Evolutionary conservation across 1,284 basidiomycete species (phyloP), one percentile per base, ranked within the genome.

Genomic region (Trichosporon asahii): DNA sequence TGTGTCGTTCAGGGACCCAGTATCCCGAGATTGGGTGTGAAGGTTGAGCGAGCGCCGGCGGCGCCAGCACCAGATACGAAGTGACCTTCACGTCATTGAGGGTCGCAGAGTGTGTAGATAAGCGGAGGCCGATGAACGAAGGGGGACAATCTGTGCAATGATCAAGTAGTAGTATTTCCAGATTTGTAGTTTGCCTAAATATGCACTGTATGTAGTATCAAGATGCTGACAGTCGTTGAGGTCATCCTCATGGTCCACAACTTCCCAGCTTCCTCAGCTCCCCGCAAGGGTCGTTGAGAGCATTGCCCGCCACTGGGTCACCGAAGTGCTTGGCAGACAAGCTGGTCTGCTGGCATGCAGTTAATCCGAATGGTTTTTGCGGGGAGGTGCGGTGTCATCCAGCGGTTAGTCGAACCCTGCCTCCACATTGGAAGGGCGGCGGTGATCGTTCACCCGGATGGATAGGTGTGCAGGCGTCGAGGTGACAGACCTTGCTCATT

Each of bases 1-100:
- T 8, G 74, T 76, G 7, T 80, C 84, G 23, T 86, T 86, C 73
- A 77, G 83, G 9, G 86, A 89, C 31, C 40, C 40, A 23, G 64
- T 49, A 15, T 44, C 90, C 68, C 81, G 76, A 44, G 75, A 73
- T 11, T 83, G 80, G 79, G 72, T 82, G 18, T 80, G 37, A 55
- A 27, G 35, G 25, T 11, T 21, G 63, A 46, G 25, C 37, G 15
- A 40, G 46, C 11, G 15, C 25, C 5, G 23, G 35, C 66, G 46
- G 63, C 69, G 15, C n/a, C 15, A 25, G 12, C 33, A 29, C 14
- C 29, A 14, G 25, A 27, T 55, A 21, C n/a, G n/a, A n/a, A n/a
- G n/a, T n/a, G 25, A 31, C 31, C 27, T 11, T 53, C 21, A 53
- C 49, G 21, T 21, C 49, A 53, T 11, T 18, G 49, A 3, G 21